Percentiles rank a stretch among this genome's conserved stretches.
phyloP scores from a whole-genome alignment of 108 stramenopile species.

The Fragilaria radians region DNA sequence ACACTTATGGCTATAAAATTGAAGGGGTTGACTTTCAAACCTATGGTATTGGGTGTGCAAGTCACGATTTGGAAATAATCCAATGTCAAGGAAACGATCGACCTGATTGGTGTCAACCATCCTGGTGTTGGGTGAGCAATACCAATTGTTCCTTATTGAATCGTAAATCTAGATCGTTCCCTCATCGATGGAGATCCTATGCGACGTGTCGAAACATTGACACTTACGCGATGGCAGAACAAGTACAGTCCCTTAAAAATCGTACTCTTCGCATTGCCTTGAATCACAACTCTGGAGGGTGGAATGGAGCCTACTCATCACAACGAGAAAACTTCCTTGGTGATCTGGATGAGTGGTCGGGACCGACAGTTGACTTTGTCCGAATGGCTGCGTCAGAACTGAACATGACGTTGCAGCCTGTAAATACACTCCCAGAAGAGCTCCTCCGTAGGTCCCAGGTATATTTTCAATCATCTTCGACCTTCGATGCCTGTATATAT shows the following conservation, averaged over 20 bases:
- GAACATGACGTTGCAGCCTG: constrained; percentile 1
- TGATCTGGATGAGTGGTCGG: constrained; percentile 4
- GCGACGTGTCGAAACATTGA: constrained; percentile 20
- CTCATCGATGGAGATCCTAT: constrained; percentile 14
- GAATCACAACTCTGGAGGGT: constrained; percentile 10
- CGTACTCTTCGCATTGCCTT: constrained; percentile 2
- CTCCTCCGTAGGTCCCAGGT: background rate
- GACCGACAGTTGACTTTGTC: constrained; percentile 12
- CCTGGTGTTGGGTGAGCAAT: constrained; percentile 14
- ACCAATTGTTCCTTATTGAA: background rate
- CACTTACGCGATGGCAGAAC: constrained; percentile 6
- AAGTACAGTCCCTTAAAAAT: constrained; percentile 1
- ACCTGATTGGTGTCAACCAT: constrained; percentile 20
- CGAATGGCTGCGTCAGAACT: background rate
- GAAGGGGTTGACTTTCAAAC: too few relatives aligned
- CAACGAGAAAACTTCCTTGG: background rate
- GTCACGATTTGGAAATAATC: too few relatives aligned
- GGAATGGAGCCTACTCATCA: constrained; percentile 16
- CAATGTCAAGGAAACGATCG: too few relatives aligned
- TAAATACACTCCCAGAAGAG: constrained; percentile 8
- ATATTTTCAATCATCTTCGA: constrained; percentile 5
- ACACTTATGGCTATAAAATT: too few relatives aligned
- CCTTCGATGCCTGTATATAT: constrained; percentile 23
- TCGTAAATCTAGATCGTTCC: constrained; percentile 2
- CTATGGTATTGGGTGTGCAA: too few relatives aligned